These are phyloP conservation scores for Xylaria hypoxylon DNA, from an alignment of 2,329 filamentous ascomycete genomes.

Conservation along the genomic window DNA sequence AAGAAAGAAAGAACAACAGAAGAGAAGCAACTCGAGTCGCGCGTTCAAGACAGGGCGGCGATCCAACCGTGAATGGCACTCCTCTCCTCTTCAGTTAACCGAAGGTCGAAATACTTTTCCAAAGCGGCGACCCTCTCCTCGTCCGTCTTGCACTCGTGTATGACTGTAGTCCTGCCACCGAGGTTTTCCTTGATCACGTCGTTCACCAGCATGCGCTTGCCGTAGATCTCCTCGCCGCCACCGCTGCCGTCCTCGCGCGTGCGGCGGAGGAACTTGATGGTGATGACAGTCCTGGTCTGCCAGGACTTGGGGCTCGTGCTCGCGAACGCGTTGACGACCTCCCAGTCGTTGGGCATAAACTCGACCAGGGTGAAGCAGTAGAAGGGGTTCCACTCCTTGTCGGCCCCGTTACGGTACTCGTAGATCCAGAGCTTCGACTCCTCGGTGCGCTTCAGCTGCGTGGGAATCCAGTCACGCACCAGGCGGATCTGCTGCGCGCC, in stretches of 20 bases:
- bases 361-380: slow-evolving; percentile 76
- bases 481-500: slow-evolving; percentile 68
- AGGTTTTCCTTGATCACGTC: slow-evolving; percentile 65
- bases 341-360: slow-evolving; percentile 71
- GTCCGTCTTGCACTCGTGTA: slow-evolving; percentile 63
- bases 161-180: slow-evolving; percentile 60
- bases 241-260: slow-evolving; percentile 50
- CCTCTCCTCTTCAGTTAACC: slow-evolving; percentile 38
- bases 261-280: slow-evolving; percentile 62
- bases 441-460: slow-evolving; percentile 55
- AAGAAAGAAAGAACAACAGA: neutral
- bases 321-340: slow-evolving; percentile 68
- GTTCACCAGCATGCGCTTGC: slow-evolving; percentile 65
- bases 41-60: slow-evolving; percentile 52
- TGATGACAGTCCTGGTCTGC: slow-evolving; percentile 66
- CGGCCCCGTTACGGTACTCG: slow-evolving; percentile 63
- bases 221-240: slow-evolving; percentile 59
- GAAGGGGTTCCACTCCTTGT: slow-evolving; percentile 66
- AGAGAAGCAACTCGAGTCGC: neutral
- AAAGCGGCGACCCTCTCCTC: slow-evolving; percentile 39
- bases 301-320: slow-evolving; percentile 61
- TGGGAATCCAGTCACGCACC: slow-evolving; percentile 60
- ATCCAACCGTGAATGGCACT: slow-evolving; percentile 61
- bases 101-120: slow-evolving; percentile 39
- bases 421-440: slow-evolving; percentile 71